phyloP scores from a whole-genome alignment of 106 monocot species.

The Amphibolis antarctica region DNA sequence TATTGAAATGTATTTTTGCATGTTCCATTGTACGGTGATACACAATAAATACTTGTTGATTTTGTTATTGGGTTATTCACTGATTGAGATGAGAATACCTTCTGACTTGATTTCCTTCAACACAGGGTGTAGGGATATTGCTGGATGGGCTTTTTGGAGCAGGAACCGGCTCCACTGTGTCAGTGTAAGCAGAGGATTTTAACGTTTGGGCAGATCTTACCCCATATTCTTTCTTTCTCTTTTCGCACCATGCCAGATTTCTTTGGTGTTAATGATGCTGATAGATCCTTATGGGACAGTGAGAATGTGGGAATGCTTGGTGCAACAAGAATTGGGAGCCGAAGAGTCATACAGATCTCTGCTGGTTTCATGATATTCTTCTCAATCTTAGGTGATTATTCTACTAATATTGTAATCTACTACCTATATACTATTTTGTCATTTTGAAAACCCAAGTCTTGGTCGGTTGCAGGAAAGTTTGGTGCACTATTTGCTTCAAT shows the following conservation, averaged over 20 bases:
- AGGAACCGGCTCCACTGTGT: slow-evolving; percentile 28
- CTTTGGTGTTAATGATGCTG: not conserved
- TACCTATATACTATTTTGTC: not conserved
- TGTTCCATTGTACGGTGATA: too few relatives aligned
- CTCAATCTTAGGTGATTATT: slow-evolving; percentile 60
- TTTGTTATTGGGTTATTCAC: too few relatives aligned
- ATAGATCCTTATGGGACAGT: slow-evolving; percentile 20
- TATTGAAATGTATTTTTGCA: too few relatives aligned
- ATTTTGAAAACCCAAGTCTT: not conserved
- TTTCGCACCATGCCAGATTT: not conserved
- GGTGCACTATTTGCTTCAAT: slow-evolving; percentile 97
- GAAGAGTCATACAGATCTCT: slow-evolving; percentile 83
- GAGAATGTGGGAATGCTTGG: slow-evolving; percentile 94
- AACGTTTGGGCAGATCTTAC: not conserved
- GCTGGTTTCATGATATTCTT: slow-evolving; percentile 99
- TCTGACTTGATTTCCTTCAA: too few relatives aligned
- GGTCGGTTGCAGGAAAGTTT: slow-evolving; percentile 77
- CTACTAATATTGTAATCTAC: not conserved
- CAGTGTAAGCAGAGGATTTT: slow-evolving; percentile 11
- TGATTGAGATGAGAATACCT: too few relatives aligned
- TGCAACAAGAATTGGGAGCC: slow-evolving; percentile 74
- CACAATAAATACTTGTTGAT: too few relatives aligned
- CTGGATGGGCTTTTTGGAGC: slow-evolving; percentile 30
- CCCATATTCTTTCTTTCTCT: not conserved
- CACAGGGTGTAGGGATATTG: slow-evolving; percentile 24